phyloP scores from a whole-genome alignment of 75 land plant genomes.

The Cunninghamia lanceolata region DNA sequence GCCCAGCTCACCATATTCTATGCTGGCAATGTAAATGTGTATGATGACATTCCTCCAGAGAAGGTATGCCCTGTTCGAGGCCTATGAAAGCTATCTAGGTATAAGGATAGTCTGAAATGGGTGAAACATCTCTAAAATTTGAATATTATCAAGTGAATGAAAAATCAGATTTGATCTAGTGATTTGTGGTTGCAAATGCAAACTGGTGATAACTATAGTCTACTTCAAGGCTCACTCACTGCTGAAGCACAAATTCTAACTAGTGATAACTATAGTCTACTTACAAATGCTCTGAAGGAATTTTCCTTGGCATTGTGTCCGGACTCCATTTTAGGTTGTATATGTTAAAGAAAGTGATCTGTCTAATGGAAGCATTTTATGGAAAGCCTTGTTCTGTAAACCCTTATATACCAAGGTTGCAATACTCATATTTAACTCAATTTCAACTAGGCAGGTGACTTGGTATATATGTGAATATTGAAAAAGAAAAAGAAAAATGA shows the following conservation, averaged over 20 bases:
- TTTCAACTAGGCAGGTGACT: background rate
- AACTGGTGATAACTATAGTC: background rate
- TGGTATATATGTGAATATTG: background rate
- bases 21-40: constrained; percentile 31
- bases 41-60: constrained; percentile 27
- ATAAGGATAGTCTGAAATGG: background rate
- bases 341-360: background rate
- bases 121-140: background rate
- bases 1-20: constrained; percentile 34
- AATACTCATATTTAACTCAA: background rate
- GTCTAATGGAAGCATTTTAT: background rate
- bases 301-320: background rate
- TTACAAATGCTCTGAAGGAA: background rate
- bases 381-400: background rate
- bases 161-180: background rate
- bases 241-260: background rate
- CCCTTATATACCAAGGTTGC: background rate
- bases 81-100: background rate
- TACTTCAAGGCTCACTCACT: background rate
- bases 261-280: too few relatives aligned
- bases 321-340: background rate
- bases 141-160: background rate
- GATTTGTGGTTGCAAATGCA: background rate
- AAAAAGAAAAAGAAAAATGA: background rate
- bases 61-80: constrained; percentile 11